Percentiles rank a stretch among this genome's conserved stretches.
phyloP scores from a whole-genome alignment of 495 filamentous ascomycete genomes.

The Trichoderma orchidacearum region DNA sequence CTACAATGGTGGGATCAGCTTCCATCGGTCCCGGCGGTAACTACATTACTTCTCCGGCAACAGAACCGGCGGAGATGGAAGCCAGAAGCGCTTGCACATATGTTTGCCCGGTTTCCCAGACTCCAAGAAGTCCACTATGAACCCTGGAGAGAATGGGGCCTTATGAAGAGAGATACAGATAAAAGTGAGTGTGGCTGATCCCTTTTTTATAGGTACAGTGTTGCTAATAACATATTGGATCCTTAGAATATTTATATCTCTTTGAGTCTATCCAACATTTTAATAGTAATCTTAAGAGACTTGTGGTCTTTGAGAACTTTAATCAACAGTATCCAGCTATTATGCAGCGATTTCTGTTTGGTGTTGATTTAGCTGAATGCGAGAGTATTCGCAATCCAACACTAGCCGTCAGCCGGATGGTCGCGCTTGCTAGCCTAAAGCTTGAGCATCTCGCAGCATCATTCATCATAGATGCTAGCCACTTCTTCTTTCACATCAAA shows the following conservation, averaged over 20 bases:
- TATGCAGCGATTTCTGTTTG: conserved; percentile 9
- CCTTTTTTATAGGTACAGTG: conserved; percentile 1
- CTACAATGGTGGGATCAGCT: conserved; percentile 18
- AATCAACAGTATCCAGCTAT: conserved; percentile 13
- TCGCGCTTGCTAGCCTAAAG: conserved; percentile 15
- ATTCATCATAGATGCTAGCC: conserved; percentile 20
- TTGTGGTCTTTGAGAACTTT: conserved; percentile 20
- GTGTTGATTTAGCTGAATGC: conserved; percentile 5
- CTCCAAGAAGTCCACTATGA: conserved; percentile 21
- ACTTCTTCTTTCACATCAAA: conserved; percentile 21
- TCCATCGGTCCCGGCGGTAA: conserved; percentile 15
- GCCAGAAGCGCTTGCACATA: conserved; percentile 13
- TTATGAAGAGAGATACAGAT: conserved; percentile 10
- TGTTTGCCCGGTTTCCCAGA: conserved; percentile 18
- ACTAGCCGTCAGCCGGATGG: conserved; percentile 11
- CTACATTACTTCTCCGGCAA: conserved; percentile 18
- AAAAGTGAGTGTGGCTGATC: conserved; percentile 9
- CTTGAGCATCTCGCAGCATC: conserved; percentile 23
- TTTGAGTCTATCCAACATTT: conserved; percentile 13
- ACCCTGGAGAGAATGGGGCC: conserved; percentile 18
- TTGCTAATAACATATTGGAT: conserved; percentile 6
- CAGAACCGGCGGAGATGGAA: conserved; percentile 20
- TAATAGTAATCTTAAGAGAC: conserved; percentile 13
- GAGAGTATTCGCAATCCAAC: conserved; percentile 13
- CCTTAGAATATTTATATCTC: conserved; percentile 10